These are phyloP conservation scores for Apiotrichum mycotoxinovorans DNA, from an alignment of 1,284 basidiomycete species.

Conservation along the genomic window DNA sequence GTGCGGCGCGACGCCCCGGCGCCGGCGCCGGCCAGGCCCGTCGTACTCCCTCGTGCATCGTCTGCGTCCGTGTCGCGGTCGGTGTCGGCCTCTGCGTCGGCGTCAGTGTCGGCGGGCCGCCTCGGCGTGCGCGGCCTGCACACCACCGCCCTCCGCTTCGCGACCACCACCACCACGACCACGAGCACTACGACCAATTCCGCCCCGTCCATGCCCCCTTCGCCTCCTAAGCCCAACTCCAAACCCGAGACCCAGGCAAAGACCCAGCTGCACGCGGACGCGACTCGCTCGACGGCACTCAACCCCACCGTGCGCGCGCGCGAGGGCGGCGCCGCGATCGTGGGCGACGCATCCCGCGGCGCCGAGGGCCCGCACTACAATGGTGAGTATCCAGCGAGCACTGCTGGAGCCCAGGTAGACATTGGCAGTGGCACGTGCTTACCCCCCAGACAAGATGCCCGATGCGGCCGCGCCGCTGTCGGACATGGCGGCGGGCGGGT, in stretches of 20 bases:
- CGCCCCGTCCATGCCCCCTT: too few relatives aligned
- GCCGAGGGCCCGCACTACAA: conserved; percentile 41
- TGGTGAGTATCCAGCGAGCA: conserved; percentile 26
- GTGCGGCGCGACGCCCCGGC: neutral
- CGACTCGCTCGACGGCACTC: neutral
- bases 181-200: too few relatives aligned
- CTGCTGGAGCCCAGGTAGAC: too few relatives aligned
- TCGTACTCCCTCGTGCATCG: neutral
- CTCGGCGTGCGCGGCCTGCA: neutral
- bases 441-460: conserved; percentile 5
- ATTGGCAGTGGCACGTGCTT: too few relatives aligned
- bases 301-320: neutral
- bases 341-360: neutral
- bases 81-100: too few relatives aligned
- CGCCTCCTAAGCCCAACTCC: too few relatives aligned
- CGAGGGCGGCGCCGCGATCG: neutral
- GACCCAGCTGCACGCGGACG: too few relatives aligned
- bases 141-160: neutral
- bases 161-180: neutral
- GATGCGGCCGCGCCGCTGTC: neutral
- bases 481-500: conserved; percentile 30
- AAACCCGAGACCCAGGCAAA: too few relatives aligned
- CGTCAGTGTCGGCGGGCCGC: too few relatives aligned
- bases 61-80: too few relatives aligned
- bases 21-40: neutral